Evolutionary conservation across 768 basidiomycete species (phyloP).

Genomic region (Termitomyces sp.): DNA sequence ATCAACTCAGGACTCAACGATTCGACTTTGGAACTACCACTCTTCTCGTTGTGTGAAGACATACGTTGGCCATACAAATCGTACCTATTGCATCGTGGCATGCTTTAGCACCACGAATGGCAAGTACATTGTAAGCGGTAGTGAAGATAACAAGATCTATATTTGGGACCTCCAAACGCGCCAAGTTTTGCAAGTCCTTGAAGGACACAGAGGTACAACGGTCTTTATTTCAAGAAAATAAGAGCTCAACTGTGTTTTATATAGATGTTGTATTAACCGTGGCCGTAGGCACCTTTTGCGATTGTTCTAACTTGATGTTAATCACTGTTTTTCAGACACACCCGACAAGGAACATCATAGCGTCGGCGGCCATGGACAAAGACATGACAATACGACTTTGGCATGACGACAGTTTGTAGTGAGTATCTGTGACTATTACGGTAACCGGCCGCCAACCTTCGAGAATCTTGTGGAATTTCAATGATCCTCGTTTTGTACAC

Average conservation of each 20-base stretch:
- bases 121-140: slow-evolving; percentile 80
- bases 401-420: slow-evolving; percentile 41
- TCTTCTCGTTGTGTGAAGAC: slow-evolving; percentile 90
- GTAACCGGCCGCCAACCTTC: not conserved
- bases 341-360: slow-evolving; percentile 69
- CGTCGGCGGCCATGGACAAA: slow-evolving; percentile 87
- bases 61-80: slow-evolving; percentile 81
- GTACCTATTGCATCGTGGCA: slow-evolving; percentile 75
- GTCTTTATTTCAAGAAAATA: not conserved
- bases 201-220: slow-evolving; percentile 72
- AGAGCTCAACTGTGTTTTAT: not conserved
- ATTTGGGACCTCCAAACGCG: slow-evolving; percentile 88
- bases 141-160: slow-evolving; percentile 84
- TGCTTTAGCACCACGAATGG: slow-evolving; percentile 58
- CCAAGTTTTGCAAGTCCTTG: slow-evolving; percentile 65
- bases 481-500: not conserved
- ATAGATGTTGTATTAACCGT: slow-evolving; percentile 70
- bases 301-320: not conserved
- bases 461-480: not conserved
- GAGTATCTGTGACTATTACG: not conserved
- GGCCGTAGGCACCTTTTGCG: slow-evolving; percentile 43
- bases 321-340: slow-evolving; percentile 51
- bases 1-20: slow-evolving; percentile 90
- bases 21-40: slow-evolving; percentile 93
- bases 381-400: slow-evolving; percentile 83